Evolutionary conservation across 768 basidiomycete genomes (phyloP), one percentile per base, ranked within the genome.

Genomic region (Russula ochroleuca): DNA sequence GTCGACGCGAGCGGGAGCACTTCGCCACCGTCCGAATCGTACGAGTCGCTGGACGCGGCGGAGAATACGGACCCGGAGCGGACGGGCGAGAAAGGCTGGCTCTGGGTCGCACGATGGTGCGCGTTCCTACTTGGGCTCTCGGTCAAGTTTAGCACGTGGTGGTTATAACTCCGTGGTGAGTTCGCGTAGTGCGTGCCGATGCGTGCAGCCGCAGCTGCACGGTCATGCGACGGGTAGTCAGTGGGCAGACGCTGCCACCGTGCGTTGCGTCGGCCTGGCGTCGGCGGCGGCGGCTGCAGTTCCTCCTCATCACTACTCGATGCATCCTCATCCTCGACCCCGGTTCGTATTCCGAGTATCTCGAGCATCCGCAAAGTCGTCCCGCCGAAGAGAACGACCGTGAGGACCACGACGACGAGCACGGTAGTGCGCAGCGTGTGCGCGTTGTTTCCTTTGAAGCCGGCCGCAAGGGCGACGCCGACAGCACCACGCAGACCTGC

Each of bases 361-460:
- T 98, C 96, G 33, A 99, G 80, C 97, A 99, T 98, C 54, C 94
- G 81, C 14, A 92, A 86, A 0, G 96, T 96, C n/a, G 97, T 98
- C 2, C 97, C 96, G 0, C 97, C 97, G 69, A 99, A 98, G 40
- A 97, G 77, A 59, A 98, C 76, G 38, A 98, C 94, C 1, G 96
- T 97, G 57, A 98, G 79, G 48, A 99, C 93, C 28, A 98, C 96
- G 11, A 97, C 94, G 21, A 97, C 88, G 31, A 99, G 85, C 23
- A 98, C 94, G 0, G 97, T 98, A 51, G 87, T 97, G 38, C 94
- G 81, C 57, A 99, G 81, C 45, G 91, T 92, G 69, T 92, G 86
- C 0, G 93, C 93, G 71, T 96, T 96, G 33, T 85, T 81, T n/a
- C 97, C 96, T 62, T 87, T 87, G 80, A 99, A 96, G 2, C 95